Conservation (phyloP, 1,139 yeast species). For the Tardiomyces depauwii region DNA sequence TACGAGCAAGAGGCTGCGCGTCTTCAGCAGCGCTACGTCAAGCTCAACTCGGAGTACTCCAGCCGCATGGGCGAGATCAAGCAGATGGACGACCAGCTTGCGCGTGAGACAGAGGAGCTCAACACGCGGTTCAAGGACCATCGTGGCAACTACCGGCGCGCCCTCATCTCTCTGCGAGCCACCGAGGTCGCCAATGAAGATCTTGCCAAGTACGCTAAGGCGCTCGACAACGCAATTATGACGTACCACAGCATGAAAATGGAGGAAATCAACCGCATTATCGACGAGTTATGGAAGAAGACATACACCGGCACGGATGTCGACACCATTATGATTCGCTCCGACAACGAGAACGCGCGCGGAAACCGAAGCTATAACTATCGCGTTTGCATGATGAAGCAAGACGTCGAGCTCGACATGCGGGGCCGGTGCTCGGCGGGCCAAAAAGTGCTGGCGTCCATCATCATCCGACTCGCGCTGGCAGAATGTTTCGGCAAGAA, state of each 20-base stretch:
- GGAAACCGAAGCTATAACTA: slow-evolving; percentile 62
- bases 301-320: slow-evolving; percentile 95
- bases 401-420: slow-evolving; percentile 90
- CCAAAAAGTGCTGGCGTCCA: slow-evolving; percentile 88
- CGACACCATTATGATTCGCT: slow-evolving; percentile 75
- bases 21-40: slow-evolving; percentile 45
- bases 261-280: slow-evolving; percentile 81
- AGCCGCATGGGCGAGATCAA: slow-evolving; percentile 76
- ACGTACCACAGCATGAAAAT: slow-evolving; percentile 82
- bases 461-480: slow-evolving; percentile 79
- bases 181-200: slow-evolving; percentile 76
- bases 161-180: slow-evolving; percentile 69
- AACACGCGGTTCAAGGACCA: slow-evolving; percentile 61
- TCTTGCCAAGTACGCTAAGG: slow-evolving; percentile 68
- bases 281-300: slow-evolving; percentile 86
- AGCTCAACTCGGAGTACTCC: slow-evolving; percentile 57
- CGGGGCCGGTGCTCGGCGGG: slow-evolving; percentile 98
- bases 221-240: slow-evolving; percentile 90
- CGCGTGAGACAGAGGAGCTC: slow-evolving; percentile 43
- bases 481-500: slow-evolving; percentile 94
- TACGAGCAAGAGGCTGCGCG: slow-evolving; percentile 49
- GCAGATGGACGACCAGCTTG: slow-evolving; percentile 68
- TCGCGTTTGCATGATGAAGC: slow-evolving; percentile 91
- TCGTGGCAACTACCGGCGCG: slow-evolving; percentile 50
- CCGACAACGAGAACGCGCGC: slow-evolving; percentile 53